Conservation (phyloP, 2,329 filamentous ascomycete genomes). For the Sporothrix inflata region DNA sequence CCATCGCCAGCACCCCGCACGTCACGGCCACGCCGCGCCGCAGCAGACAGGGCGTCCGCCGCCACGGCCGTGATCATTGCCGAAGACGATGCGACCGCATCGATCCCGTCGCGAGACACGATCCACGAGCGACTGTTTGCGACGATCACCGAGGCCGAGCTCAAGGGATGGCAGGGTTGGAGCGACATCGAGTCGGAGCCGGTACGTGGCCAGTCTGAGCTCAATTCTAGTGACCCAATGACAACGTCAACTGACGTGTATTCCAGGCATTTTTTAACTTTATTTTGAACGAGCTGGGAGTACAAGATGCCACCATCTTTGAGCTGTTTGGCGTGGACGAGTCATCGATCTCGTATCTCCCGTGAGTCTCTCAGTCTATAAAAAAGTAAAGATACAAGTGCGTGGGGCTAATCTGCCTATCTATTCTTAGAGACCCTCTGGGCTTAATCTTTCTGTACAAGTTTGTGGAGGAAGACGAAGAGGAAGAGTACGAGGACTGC, state of each 20-base stretch:
- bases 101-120: slow-evolving; percentile 30
- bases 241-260: slow-evolving; percentile 33
- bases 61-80: slow-evolving; percentile 21
- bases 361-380: slow-evolving; percentile 49
- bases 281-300: slow-evolving; percentile 79
- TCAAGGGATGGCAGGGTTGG: slow-evolving; percentile 70
- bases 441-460: slow-evolving; percentile 90
- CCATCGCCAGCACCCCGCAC: not conserved
- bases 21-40: slow-evolving; percentile 14
- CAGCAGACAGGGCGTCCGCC: slow-evolving; percentile 24
- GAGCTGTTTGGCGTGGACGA: slow-evolving; percentile 77
- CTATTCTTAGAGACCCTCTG: slow-evolving; percentile 64
- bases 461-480: slow-evolving; percentile 59
- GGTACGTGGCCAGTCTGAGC: slow-evolving; percentile 50
- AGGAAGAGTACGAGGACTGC: slow-evolving; percentile 58
- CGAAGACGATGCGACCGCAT: slow-evolving; percentile 19
- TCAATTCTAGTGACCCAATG: not conserved
- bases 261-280: slow-evolving; percentile 80
- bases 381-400: not conserved
- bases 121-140: slow-evolving; percentile 44
- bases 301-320: slow-evolving; percentile 71
- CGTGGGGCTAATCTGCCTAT: slow-evolving; percentile 33
- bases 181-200: slow-evolving; percentile 89
- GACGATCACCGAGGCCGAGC: slow-evolving; percentile 56
- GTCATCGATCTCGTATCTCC: slow-evolving; percentile 62